Evolutionary conservation across 2,329 filamentous ascomycete species (phyloP).

Genomic region (Colletotrichum acutatum): DNA sequence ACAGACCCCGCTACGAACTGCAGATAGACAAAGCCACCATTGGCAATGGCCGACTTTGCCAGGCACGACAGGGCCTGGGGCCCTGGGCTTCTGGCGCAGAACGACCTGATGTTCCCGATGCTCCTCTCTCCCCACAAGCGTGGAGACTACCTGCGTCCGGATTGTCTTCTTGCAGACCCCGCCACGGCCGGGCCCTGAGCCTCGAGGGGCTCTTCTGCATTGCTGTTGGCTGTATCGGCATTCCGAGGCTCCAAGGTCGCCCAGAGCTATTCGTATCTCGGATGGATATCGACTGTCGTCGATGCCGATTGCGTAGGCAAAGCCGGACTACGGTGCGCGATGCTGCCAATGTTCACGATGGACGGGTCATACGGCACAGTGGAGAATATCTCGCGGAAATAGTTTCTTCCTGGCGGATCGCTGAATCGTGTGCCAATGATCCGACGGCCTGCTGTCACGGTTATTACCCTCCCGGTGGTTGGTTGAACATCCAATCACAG

Average conservation of each 20-base stretch:
- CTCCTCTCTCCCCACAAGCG: slow-evolving; percentile 27
- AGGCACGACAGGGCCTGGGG: neutral
- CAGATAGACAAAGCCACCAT: slow-evolving; percentile 30
- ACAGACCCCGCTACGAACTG: slow-evolving; percentile 12
- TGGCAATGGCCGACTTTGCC: slow-evolving; percentile 12
- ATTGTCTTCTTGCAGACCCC: slow-evolving; percentile 34
- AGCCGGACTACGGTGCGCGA: slow-evolving; percentile 2
- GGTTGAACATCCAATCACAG: slow-evolving; percentile 14
- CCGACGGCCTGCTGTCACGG: slow-evolving; percentile 27
- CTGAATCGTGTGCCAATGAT: slow-evolving; percentile 32
- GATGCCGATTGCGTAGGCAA: slow-evolving; percentile 13
- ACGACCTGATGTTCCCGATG: slow-evolving; percentile 25
- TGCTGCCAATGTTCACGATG: slow-evolving; percentile 2
- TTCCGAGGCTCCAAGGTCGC: neutral
- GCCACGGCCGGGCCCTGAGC: slow-evolving; percentile 25
- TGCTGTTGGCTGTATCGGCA: slow-evolving; percentile 11
- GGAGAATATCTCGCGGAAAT: slow-evolving; percentile 21
- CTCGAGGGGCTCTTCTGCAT: slow-evolving; percentile 16
- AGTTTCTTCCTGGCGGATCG: slow-evolving; percentile 24
- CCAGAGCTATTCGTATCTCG: neutral
- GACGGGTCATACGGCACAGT: slow-evolving; percentile 16
- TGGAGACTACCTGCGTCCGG: slow-evolving; percentile 34
- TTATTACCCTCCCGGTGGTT: slow-evolving; percentile 25
- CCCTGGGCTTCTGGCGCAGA: neutral
- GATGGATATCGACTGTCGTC: slow-evolving; percentile 3